Evolutionary conservation across 2,329 filamentous ascomycete genomes (phyloP).

Genomic region (Sphaerulina populicola): DNA sequence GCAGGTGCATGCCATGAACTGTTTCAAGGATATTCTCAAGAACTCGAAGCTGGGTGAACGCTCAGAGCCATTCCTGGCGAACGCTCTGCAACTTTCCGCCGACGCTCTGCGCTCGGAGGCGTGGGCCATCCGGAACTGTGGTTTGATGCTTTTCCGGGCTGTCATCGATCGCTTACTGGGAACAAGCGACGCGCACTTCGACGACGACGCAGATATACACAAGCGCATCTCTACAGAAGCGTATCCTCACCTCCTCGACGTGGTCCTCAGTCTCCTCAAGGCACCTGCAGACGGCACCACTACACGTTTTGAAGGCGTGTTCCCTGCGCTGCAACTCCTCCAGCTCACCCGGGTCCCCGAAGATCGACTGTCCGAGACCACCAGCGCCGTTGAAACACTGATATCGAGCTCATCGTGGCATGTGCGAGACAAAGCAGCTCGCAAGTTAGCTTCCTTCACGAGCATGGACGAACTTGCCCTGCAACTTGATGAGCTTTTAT

Average conservation of each 20-base stretch:
- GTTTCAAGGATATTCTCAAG: slow-evolving; percentile 83
- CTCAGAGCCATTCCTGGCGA: slow-evolving; percentile 65
- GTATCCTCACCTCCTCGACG: slow-evolving; percentile 56
- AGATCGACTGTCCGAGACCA: slow-evolving; percentile 48
- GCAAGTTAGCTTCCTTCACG: slow-evolving; percentile 48
- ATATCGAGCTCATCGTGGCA: slow-evolving; percentile 68
- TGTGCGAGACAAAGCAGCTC: slow-evolving; percentile 69
- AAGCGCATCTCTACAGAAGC: slow-evolving; percentile 61
- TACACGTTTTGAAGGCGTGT: slow-evolving; percentile 55
- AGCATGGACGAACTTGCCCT: neutral
- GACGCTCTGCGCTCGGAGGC: slow-evolving; percentile 69
- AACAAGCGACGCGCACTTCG: slow-evolving; percentile 56
- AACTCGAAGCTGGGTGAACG: slow-evolving; percentile 65
- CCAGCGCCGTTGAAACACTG: slow-evolving; percentile 52
- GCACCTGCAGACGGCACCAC: slow-evolving; percentile 7
- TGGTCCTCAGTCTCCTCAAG: slow-evolving; percentile 55
- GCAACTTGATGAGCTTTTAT: slow-evolving; percentile 12
- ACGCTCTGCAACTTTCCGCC: slow-evolving; percentile 70
- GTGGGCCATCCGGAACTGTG: slow-evolving; percentile 93
- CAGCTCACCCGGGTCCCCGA: slow-evolving; percentile 61
- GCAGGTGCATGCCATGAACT: slow-evolving; percentile 93
- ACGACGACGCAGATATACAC: slow-evolving; percentile 44
- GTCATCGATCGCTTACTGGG: slow-evolving; percentile 73
- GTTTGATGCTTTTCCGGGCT: slow-evolving; percentile 77
- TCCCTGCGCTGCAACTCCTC: slow-evolving; percentile 74